Conservation (phyloP, 305 asterid species). For the Monarda citriodora region DNA sequence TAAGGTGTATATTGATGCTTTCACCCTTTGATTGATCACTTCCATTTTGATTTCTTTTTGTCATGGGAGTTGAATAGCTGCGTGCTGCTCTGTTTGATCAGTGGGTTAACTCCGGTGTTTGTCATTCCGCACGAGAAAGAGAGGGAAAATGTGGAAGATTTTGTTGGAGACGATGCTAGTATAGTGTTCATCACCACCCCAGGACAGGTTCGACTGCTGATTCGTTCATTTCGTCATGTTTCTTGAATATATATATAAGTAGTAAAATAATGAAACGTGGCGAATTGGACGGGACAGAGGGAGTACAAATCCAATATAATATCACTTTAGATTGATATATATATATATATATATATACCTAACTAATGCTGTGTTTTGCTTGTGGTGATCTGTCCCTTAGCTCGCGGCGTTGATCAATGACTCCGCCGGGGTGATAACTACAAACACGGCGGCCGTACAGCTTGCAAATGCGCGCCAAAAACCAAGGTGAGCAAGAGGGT, state of each 20-base stretch:
- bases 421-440: constrained; percentile 81
- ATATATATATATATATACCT: too few species aligned
- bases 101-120: constrained; percentile 73
- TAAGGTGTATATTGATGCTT: constrained; percentile 47
- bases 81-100: constrained; percentile 3
- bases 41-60: neutral
- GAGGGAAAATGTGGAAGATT: constrained; percentile 69
- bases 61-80: neutral
- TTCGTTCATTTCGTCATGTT: too few species aligned
- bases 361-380: neutral
- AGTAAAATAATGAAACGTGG: too few species aligned
- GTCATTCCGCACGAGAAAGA: constrained; percentile 92
- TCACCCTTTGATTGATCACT: neutral
- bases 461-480: constrained; percentile 78
- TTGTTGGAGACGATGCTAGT: constrained; percentile 73
- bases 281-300: too few species aligned
- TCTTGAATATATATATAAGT: too few species aligned
- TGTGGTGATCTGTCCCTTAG: constrained; percentile 30
- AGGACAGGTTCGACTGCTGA: constrained; percentile 58
- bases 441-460: constrained; percentile 86
- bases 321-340: too few species aligned
- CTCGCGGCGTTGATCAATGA: constrained; percentile 83
- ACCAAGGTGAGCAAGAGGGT: too few species aligned
- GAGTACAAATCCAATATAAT: too few species aligned
- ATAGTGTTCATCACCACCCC: constrained; percentile 89